These are phyloP conservation scores for Boletus subparvulus DNA, from an alignment of 768 basidiomycete species.

Conservation along the genomic window DNA sequence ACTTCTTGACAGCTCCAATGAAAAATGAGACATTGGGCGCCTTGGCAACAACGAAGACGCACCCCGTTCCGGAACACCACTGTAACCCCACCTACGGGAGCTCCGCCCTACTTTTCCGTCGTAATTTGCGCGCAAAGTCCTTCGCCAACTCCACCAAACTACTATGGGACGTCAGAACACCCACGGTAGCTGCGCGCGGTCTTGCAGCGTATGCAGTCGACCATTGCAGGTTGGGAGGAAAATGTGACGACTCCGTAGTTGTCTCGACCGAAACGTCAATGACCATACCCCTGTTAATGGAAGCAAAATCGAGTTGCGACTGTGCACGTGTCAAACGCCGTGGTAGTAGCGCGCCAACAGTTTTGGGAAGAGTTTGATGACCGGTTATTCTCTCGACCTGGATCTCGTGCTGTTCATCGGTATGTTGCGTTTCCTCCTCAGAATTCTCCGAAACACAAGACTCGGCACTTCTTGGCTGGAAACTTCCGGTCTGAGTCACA, in stretches of 20 bases:
- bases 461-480: constrained; percentile 44
- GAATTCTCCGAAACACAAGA: constrained; percentile 43
- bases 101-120: constrained; percentile 36
- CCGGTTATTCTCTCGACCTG: constrained; percentile 48
- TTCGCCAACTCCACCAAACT: constrained; percentile 40
- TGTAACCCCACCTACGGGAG: constrained; percentile 18
- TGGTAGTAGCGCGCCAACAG: constrained; percentile 44
- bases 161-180: constrained; percentile 24
- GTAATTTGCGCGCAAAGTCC: constrained; percentile 43
- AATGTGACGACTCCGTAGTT: constrained; percentile 20
- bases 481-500: constrained; percentile 12
- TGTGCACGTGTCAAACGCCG: constrained; percentile 44
- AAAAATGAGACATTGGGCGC: constrained; percentile 17
- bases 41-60: constrained; percentile 29
- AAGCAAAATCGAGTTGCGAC: constrained; percentile 38
- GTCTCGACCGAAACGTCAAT: constrained; percentile 53
- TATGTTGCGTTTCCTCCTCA: constrained; percentile 35
- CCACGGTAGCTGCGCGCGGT: constrained; percentile 37
- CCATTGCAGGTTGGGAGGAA: neutral
- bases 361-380: constrained; percentile 42
- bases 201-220: constrained; percentile 24
- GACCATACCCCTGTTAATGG: constrained; percentile 34
- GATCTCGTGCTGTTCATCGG: constrained; percentile 49
- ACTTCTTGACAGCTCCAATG: constrained; percentile 12
- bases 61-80: constrained; percentile 13